Conservation (phyloP, 257 asterid genomes). For the Nicotiana undulata region DNA sequence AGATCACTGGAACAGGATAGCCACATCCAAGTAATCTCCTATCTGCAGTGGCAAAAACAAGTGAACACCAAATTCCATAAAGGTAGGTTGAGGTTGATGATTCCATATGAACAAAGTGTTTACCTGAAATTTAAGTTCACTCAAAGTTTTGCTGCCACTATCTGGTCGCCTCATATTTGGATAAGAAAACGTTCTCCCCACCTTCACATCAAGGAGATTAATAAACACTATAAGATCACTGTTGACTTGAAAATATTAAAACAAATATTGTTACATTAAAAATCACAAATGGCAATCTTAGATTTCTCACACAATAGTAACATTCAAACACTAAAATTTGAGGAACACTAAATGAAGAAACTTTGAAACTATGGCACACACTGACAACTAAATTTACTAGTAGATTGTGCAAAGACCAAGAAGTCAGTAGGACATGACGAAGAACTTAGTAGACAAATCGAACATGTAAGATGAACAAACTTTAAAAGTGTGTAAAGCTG, state of each 20-base stretch:
- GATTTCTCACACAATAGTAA: neutral
- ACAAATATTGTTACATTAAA: neutral
- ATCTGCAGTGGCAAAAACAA: constrained; percentile 34
- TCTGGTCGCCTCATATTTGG: constrained; percentile 63
- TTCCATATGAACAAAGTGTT: neutral
- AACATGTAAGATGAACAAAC: neutral
- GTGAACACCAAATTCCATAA: constrained; percentile 1
- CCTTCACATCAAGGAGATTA: constrained; percentile 31
- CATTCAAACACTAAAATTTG: neutral
- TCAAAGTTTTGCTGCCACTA: constrained; percentile 57
- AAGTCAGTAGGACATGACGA: neutral
- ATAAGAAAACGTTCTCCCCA: constrained; percentile 54
- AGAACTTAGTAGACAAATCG: neutral
- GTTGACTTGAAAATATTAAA: neutral
- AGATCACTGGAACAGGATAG: constrained; percentile 41
- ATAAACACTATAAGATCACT: constrained; percentile 7
- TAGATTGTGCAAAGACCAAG: neutral
- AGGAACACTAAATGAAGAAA: neutral
- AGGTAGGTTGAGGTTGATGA: neutral
- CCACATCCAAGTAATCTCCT: constrained; percentile 73
- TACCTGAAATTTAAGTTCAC: constrained; percentile 68
- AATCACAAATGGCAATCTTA: neutral
- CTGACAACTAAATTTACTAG: neutral
- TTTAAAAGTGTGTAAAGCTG: neutral
- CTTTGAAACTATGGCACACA: neutral